phyloP scores from a whole-genome alignment of 2,329 filamentous ascomycete species.

The Trichothecium sympodiale region DNA sequence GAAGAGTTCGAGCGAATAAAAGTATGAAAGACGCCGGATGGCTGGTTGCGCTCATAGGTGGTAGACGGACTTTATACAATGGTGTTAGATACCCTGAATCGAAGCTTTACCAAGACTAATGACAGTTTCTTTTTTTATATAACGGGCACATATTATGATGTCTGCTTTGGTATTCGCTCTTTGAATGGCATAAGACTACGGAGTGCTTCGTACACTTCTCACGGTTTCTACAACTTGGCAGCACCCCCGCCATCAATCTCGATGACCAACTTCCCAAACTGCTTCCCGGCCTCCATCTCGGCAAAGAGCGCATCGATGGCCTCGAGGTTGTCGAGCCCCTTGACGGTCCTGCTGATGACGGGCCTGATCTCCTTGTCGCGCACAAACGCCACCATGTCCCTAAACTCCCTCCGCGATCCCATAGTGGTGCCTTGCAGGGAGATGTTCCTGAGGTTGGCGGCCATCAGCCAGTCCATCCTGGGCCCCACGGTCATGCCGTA shows the following conservation, averaged over 20 bases:
- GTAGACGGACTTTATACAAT: too few relatives aligned
- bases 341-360: constrained; percentile 63
- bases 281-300: constrained; percentile 73
- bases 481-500: constrained; percentile 89
- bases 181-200: too few relatives aligned
- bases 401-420: constrained; percentile 82
- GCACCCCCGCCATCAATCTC: constrained; percentile 40
- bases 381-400: constrained; percentile 83
- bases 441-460: constrained; percentile 74
- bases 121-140: constrained; percentile 1
- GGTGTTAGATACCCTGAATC: too few relatives aligned
- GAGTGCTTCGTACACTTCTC: too few relatives aligned
- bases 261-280: constrained; percentile 90
- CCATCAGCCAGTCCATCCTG: constrained; percentile 79
- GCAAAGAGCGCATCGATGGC: constrained; percentile 75
- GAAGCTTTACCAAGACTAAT: too few relatives aligned
- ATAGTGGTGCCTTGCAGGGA: constrained; percentile 82
- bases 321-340: constrained; percentile 64
- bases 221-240: not conserved
- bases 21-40: too few relatives aligned
- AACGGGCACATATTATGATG: too few relatives aligned
- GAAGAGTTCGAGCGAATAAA: constrained; percentile 29
- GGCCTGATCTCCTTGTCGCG: constrained; percentile 61
- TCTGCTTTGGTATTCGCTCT: too few relatives aligned
- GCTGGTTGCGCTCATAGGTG: too few relatives aligned